Percentiles rank a stretch among this genome's conserved stretches.
Evolutionary conservation across 768 basidiomycete genomes (phyloP).

Genomic region (Agaricus sinodeliciosus): DNA sequence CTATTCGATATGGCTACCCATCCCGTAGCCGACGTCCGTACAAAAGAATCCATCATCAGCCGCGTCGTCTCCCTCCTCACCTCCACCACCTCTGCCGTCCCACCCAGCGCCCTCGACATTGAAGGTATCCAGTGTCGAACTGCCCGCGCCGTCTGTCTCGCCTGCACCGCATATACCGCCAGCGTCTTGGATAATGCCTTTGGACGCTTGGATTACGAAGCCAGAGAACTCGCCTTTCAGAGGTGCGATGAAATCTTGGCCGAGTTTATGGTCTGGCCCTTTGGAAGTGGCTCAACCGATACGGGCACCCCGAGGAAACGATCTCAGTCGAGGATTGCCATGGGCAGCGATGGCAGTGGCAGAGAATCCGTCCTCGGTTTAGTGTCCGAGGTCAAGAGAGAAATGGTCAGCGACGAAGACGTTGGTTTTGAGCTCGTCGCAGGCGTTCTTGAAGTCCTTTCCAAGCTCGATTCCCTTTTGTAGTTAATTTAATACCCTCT

Average conservation of each 20-base stretch:
- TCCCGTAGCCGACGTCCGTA: constrained; percentile 88
- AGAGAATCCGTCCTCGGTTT: constrained; percentile 70
- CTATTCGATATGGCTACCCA: constrained; percentile 99
- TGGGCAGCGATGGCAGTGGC: constrained; percentile 36
- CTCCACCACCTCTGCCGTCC: constrained; percentile 74
- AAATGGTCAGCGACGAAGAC: constrained; percentile 68
- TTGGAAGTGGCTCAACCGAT: constrained; percentile 31
- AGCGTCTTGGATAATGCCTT: constrained; percentile 95
- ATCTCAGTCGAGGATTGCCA: constrained; percentile 43
- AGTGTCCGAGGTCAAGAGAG: constrained; percentile 66
- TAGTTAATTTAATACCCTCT: constrained; percentile 21
- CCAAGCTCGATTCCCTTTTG: constrained; percentile 84
- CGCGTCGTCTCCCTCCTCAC: constrained; percentile 78
- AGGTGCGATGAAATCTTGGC: constrained; percentile 91
- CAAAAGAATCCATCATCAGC: constrained; percentile 78
- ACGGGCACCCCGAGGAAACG: constrained; percentile 16
- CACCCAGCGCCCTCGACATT: constrained; percentile 64
- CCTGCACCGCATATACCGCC: constrained; percentile 89
- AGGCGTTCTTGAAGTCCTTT: constrained; percentile 89
- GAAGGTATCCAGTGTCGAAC: constrained; percentile 78
- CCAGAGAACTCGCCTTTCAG: constrained; percentile 87
- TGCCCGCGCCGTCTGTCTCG: constrained; percentile 76
- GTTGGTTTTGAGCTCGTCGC: constrained; percentile 86
- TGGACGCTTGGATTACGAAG: constrained; percentile 82
- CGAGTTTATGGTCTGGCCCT: constrained; percentile 91